phyloP scores from a whole-genome alignment of 2,329 filamentous ascomycete species.

The Xenoacremonium recifei region DNA sequence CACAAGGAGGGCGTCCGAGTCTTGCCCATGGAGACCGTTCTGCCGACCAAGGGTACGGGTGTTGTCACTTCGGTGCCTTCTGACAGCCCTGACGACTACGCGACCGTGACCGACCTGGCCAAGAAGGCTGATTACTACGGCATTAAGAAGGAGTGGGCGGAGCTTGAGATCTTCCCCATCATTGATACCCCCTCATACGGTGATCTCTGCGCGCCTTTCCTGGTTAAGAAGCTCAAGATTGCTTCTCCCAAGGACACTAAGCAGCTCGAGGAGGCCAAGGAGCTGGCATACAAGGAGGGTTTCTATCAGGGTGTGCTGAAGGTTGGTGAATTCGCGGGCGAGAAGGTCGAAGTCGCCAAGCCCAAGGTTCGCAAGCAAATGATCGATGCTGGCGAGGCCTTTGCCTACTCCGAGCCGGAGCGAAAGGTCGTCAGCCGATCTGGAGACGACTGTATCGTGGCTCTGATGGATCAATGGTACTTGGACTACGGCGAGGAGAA shows the following conservation, averaged over 20 bases:
- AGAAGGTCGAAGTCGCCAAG: slow-evolving; percentile 84
- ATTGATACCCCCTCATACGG: slow-evolving; percentile 88
- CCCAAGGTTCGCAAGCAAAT: slow-evolving; percentile 78
- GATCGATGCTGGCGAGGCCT: slow-evolving; percentile 74
- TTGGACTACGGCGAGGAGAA: slow-evolving; percentile 90
- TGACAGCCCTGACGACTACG: slow-evolving; percentile 91
- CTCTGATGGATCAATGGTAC: slow-evolving; percentile 96
- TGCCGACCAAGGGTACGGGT: slow-evolving; percentile 91
- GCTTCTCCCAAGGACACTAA: slow-evolving; percentile 92
- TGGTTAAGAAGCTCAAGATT: slow-evolving; percentile 94
- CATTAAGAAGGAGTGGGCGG: slow-evolving; percentile 95
- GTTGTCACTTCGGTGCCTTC: slow-evolving; percentile 95
- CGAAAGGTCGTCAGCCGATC: slow-evolving; percentile 85
- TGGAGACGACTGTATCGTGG: slow-evolving; percentile 89
- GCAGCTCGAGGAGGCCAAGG: slow-evolving; percentile 88
- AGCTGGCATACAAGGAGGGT: slow-evolving; percentile 93
- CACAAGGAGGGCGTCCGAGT: slow-evolving; percentile 84
- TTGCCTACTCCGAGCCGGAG: slow-evolving; percentile 92
- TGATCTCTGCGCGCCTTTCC: slow-evolving; percentile 75
- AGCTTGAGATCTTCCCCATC: slow-evolving; percentile 84
- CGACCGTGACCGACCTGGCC: slow-evolving; percentile 79
- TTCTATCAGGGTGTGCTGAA: slow-evolving; percentile 94
- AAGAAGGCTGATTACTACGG: slow-evolving; percentile 97
- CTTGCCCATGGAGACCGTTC: slow-evolving; percentile 91
- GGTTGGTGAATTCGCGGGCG: slow-evolving; percentile 82